Evolutionary conservation across 2,329 filamentous ascomycete genomes (phyloP).

Genomic region (Neobulgaria alba): DNA sequence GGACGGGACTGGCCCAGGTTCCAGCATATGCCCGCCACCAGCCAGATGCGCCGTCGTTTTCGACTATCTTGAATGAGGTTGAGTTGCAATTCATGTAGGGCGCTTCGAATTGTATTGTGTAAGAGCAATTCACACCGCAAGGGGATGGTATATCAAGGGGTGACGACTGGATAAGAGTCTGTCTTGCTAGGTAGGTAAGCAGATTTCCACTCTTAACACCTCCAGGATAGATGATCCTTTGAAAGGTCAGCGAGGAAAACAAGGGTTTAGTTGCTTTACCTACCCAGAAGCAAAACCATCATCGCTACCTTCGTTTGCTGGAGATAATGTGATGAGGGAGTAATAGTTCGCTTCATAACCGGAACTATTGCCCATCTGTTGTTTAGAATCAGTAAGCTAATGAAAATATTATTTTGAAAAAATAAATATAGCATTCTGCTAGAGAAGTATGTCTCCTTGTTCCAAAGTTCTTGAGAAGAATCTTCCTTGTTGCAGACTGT

Average conservation of each 20-base stretch:
- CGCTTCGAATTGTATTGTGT: conserved; percentile 12
- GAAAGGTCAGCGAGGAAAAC: too few relatives aligned
- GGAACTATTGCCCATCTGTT: conserved; percentile 20
- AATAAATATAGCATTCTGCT: too few relatives aligned
- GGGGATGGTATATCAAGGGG: conserved; percentile 10
- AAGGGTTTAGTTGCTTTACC: too few relatives aligned
- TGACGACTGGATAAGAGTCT: too few relatives aligned
- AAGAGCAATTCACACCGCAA: conserved; percentile 18
- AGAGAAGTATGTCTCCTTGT: too few relatives aligned
- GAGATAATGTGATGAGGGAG: conserved; percentile 8
- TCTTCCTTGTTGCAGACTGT: too few relatives aligned
- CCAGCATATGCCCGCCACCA: neutral
- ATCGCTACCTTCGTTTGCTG: neutral
- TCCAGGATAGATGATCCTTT: too few relatives aligned
- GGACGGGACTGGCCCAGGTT: neutral
- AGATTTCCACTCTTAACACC: too few relatives aligned
- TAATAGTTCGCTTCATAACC: conserved; percentile 10
- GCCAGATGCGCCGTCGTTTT: too few relatives aligned
- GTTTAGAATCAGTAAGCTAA: neutral
- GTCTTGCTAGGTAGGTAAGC: too few relatives aligned
- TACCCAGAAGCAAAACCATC: conserved; percentile 11
- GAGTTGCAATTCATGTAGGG: conserved; percentile 12
- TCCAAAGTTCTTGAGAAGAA: too few relatives aligned
- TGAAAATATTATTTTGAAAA: neutral
- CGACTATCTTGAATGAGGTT: neutral